These are phyloP conservation scores for Mallotus nudiflorus DNA, from an alignment of 345 rosid species.

Conservation along the genomic window DNA sequence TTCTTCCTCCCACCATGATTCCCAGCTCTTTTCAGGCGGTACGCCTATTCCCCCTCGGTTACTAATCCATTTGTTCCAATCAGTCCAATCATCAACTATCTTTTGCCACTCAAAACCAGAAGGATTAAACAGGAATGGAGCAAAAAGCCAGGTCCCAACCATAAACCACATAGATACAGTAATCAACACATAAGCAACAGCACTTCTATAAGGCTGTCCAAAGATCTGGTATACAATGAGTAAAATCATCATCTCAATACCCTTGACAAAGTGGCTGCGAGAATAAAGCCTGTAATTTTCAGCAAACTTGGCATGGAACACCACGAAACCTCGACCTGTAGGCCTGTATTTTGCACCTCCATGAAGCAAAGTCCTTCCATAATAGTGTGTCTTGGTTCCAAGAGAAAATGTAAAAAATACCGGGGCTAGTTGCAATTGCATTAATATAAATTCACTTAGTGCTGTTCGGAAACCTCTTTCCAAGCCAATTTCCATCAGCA, in stretches of 20 bases:
- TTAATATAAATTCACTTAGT: conserved; percentile 85
- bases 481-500: conserved; percentile 98
- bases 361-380: conserved; percentile 93
- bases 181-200: conserved; percentile 82
- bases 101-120: conserved; percentile 99
- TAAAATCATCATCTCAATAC: conserved; percentile 92
- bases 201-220: conserved; percentile 81
- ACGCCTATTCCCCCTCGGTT: conserved; percentile 98
- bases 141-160: conserved; percentile 99
- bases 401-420: conserved; percentile 98
- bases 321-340: conserved; percentile 98
- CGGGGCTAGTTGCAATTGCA: conserved; percentile 96
- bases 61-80: conserved; percentile 98
- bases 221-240: conserved; percentile 86
- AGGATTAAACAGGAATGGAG: conserved; percentile 97
- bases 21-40: conserved; percentile 98
- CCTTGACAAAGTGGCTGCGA: conserved; percentile 98
- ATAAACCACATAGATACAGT: conserved; percentile 98
- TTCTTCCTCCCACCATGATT: conserved; percentile 99
- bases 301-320: conserved; percentile 99
- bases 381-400: conserved; percentile 97
- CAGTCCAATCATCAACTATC: conserved; percentile 99
- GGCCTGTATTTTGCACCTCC: conserved; percentile 97
- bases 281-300: conserved; percentile 97
- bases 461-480: conserved; percentile 98